Evolutionary conservation across 78 protist genomes (phyloP), one percentile per base, ranked within the genome.

Genomic region (Anaeramoeba flamelloides): DNA sequence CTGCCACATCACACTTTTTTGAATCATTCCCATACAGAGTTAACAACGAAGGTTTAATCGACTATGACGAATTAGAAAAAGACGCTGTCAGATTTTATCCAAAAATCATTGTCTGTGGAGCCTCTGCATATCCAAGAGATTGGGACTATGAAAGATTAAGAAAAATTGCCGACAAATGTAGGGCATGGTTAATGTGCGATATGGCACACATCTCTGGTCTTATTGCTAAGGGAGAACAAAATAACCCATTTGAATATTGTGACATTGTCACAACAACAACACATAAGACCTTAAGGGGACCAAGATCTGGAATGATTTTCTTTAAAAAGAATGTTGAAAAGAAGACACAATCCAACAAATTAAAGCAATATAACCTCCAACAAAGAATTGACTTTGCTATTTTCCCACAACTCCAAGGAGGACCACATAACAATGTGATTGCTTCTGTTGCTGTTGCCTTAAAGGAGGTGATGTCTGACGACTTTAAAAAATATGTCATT

Each of bases 231-330:
- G 77, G 79, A 36, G 89, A n/a, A 38, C 41, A 36, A 39, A 4
- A 31, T 26, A 31, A 75, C 65, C 98, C 98, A 36, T 97, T 97
- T 84, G 88, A 79, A 38, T 81, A 78, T 84, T 84, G 89, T 82
- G 98, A 98, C 80, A 84, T 98, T 38, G 99, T 98, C 41, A 97
- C 99, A 36, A 92, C 99, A 40, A 98, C 99, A 74, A 98, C 99
- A 36, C 99, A 98, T 93, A 98, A 98, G 92, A 86, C 98, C 0
- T 85, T 97, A 17, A 89, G 99, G 38, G 91, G 99, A 0, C 99
- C 99, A 69, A 88, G 99, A 30, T 89, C 96, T 31, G 99, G 98
- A 74, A 79, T 98, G 64, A 96, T 98, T 89, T 98, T 96, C 87
- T 95, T 30, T 92, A 79, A 97, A 79, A 92, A 91, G 90, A 89